These are phyloP conservation scores for Mycena belliarum DNA, from an alignment of 768 basidiomycete genomes.

Conservation along the genomic window DNA sequence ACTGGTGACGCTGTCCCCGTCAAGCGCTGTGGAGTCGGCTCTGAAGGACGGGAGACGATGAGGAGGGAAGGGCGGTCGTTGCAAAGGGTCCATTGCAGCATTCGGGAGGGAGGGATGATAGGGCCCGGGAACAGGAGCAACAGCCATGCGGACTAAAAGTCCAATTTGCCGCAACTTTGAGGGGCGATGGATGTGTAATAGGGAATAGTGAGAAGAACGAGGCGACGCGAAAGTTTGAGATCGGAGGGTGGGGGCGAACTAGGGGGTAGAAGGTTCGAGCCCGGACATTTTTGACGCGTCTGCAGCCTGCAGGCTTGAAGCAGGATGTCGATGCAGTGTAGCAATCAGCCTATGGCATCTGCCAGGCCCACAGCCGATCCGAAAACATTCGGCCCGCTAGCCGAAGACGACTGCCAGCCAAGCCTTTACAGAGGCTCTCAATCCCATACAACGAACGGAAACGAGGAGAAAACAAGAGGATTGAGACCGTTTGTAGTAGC, in stretches of 20 bases:
- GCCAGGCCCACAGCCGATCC: too few species aligned
- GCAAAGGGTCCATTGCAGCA: neutral
- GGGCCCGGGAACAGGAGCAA: constrained; percentile 3
- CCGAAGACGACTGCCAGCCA: too few species aligned
- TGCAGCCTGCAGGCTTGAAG: neutral
- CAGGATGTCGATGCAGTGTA: too few species aligned
- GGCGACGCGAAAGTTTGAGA: constrained; percentile 9
- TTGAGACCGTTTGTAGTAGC: too few species aligned
- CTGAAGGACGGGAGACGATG: constrained; percentile 16
- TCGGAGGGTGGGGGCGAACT: neutral
- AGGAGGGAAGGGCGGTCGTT: constrained; percentile 5
- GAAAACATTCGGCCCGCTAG: neutral
- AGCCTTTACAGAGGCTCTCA: too few species aligned
- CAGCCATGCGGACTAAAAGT: constrained; percentile 1
- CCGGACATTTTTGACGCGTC: neutral
- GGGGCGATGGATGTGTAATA: constrained; percentile 8
- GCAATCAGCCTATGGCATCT: too few species aligned
- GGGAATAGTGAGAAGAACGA: neutral
- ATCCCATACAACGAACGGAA: too few species aligned
- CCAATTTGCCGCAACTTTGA: neutral
- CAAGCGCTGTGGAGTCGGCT: neutral
- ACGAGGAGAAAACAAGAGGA: too few species aligned
- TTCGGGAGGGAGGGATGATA: neutral
- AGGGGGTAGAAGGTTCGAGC: neutral
- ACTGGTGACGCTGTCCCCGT: neutral